phyloP scores from a whole-genome alignment of 352 stramenopile species.

The Thraustotheca clavata region DNA sequence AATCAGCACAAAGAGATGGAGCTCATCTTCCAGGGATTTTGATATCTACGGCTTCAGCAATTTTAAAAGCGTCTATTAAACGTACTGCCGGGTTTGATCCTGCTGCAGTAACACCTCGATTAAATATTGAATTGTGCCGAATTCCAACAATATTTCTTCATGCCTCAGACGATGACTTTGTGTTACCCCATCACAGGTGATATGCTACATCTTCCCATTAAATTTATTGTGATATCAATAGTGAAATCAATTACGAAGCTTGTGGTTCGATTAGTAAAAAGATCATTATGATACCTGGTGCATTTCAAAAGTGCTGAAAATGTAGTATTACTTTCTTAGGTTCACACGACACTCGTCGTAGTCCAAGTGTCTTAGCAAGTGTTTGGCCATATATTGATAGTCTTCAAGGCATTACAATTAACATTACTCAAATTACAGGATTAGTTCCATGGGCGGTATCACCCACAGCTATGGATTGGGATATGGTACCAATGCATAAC shows the following conservation, averaged over 20 bases:
- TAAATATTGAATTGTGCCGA: background rate
- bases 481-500: background rate
- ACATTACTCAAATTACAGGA: background rate
- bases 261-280: background rate
- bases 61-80: conserved; percentile 6
- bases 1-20: background rate
- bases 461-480: background rate
- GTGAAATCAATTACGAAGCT: conserved; percentile 16
- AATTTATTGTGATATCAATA: background rate
- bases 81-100: conserved; percentile 6
- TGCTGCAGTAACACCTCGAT: background rate
- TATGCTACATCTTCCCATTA: too few species aligned
- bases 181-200: conserved; percentile 12
- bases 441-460: background rate
- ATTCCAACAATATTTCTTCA: conserved; percentile 11
- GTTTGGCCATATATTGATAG: background rate
- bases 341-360: conserved; percentile 6
- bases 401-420: background rate
- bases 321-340: background rate
- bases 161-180: conserved; percentile 9
- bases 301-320: background rate
- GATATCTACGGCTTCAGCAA: conserved; percentile 2
- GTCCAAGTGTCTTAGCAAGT: background rate
- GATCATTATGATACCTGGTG: background rate
- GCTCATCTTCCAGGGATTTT: background rate